Percentiles rank a stretch among this genome's conserved stretches.
Evolutionary conservation across 768 basidiomycete genomes (phyloP).

Genomic region (Russula earlei): DNA sequence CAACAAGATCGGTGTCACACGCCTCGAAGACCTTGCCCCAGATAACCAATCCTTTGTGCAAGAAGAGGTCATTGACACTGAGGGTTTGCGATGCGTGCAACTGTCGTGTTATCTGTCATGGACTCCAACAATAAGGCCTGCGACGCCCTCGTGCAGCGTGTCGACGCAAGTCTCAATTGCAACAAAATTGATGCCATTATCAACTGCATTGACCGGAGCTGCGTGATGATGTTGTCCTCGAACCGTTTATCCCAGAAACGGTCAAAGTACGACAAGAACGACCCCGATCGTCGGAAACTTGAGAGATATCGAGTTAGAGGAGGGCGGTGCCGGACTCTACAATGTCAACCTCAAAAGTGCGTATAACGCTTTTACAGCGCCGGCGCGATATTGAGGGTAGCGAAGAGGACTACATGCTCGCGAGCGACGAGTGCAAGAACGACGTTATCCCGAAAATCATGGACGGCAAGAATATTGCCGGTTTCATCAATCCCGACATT

Average conservation of each 20-base stretch:
- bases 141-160: slow-evolving; percentile 89
- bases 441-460: slow-evolving; percentile 98
- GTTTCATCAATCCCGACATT: slow-evolving; percentile 99
- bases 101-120: slow-evolving; percentile 94
- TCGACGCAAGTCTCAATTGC: slow-evolving; percentile 89
- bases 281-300: slow-evolving; percentile 65
- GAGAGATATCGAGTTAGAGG: slow-evolving; percentile 77
- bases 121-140: slow-evolving; percentile 92
- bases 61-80: slow-evolving; percentile 71
- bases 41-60: slow-evolving; percentile 75
- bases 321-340: slow-evolving; percentile 85
- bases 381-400: not conserved
- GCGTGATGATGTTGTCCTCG: slow-evolving; percentile 85
- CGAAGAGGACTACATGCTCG: slow-evolving; percentile 82
- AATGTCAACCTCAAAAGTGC: slow-evolving; percentile 84
- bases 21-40: slow-evolving; percentile 72
- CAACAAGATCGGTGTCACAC: slow-evolving; percentile 94
- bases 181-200: slow-evolving; percentile 85
- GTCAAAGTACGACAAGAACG: slow-evolving; percentile 81
- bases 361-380: slow-evolving; percentile 24
- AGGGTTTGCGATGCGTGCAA: slow-evolving; percentile 67
- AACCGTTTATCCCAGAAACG: slow-evolving; percentile 84
- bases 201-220: slow-evolving; percentile 93
- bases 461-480: slow-evolving; percentile 97
- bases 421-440: slow-evolving; percentile 89